Base-by-base conservation (phyloP, 805 yeast genomes). In the Ogataea saltuana region DNA sequence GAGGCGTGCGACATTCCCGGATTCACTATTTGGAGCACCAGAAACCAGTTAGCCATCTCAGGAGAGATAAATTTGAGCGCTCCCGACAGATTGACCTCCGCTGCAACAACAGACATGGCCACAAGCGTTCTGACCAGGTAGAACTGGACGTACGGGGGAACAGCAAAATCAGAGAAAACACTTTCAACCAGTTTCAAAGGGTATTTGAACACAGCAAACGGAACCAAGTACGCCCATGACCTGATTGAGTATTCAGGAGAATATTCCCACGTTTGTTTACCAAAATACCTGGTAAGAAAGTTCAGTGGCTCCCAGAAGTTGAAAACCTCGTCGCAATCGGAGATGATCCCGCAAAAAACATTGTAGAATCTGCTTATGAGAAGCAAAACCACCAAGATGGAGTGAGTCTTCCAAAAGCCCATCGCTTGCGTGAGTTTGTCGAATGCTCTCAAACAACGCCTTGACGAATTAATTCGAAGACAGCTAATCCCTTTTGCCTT, bases 231-330 rank as follows among this genome's bases (percentile, higher is more conserved):
- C 2, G 85, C 74, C 81, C 93, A 91, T 2, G 96, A 87, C 51
- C 98, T 68, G 42, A 90, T 87, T 13, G 96, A 88, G 56, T 78
- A 88, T 41, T 75, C 85, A 0, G 97, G 97, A 0, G 96, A 87
- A 61, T 90, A 91, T 59, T 90, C 97, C 97, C 97, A 90, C 0
- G 97, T 90, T 63, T 89, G 89, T 54, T 89, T 85, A 2, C 97
- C 98, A 61, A 88, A 88, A 2, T 84, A 85, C 51, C 96, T 75
- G 1, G 83, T 64, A 26, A 90, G 53, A 39, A 84, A 71, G 60
- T 91, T 90, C 45, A 91, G 68, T 1, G 98, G 97, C 51, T 91
- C 98, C 91, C 96, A 89, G 65, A 87, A 91, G 60, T 91, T 91
- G 74, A 78, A 91, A 0, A 77, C 82, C 63, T 91, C 98, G 63